Evolutionary conservation across 2,329 filamentous ascomycete species (phyloP).

Genomic region (Septoria petroselini): DNA sequence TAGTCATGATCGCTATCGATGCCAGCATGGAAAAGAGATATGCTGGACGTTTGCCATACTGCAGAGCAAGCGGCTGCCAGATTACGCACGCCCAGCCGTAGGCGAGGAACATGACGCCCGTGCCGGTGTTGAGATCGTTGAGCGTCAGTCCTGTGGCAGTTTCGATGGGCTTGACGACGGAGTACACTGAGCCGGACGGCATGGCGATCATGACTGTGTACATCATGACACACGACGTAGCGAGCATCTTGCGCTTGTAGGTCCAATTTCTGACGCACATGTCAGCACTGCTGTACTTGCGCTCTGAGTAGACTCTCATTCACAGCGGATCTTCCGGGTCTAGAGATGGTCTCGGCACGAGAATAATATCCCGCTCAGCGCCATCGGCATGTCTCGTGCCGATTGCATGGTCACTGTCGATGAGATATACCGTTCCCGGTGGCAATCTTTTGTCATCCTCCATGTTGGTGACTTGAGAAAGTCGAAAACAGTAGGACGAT

Average conservation of each 20-base stretch:
- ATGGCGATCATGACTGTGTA: conserved; percentile 52
- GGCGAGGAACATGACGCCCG: conserved; percentile 51
- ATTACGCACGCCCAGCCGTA: conserved; percentile 52
- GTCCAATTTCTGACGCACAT: conserved; percentile 41
- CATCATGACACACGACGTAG: conserved; percentile 40
- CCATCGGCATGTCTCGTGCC: conserved; percentile 38
- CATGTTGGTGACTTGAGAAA: background rate
- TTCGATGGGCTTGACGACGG: conserved; percentile 49
- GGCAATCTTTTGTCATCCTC: background rate
- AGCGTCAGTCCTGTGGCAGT: conserved; percentile 48
- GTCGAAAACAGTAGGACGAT: no score
- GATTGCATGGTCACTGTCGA: conserved; percentile 41
- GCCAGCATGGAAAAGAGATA: conserved; percentile 46
- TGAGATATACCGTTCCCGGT: conserved; percentile 46
- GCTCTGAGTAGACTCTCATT: background rate
- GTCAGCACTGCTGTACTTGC: background rate
- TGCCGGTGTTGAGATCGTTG: conserved; percentile 47
- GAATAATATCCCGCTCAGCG: conserved; percentile 39
- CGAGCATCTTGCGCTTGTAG: conserved; percentile 42
- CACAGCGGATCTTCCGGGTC: conserved; percentile 47
- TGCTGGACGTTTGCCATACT: conserved; percentile 50
- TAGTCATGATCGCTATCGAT: conserved; percentile 43
- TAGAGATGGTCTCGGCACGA: conserved; percentile 42
- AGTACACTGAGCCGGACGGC: conserved; percentile 49
- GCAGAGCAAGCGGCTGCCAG: conserved; percentile 53